These are phyloP conservation scores for Lactarius psammicola DNA, from an alignment of 768 basidiomycete genomes.

Conservation along the genomic window DNA sequence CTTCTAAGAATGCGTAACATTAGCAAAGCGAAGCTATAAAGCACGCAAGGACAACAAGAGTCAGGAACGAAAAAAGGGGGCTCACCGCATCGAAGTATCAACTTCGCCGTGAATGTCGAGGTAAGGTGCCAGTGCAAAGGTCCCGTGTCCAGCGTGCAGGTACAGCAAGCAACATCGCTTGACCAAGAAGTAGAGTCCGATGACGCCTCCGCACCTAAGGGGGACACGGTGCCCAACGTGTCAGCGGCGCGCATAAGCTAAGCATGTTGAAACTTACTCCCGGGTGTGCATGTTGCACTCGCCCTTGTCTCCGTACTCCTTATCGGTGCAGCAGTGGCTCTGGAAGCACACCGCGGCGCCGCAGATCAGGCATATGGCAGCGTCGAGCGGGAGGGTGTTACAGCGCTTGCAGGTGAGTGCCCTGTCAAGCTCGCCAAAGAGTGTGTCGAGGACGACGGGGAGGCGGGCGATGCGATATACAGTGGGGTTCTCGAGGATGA, in stretches of 20 bases:
- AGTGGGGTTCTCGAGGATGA: slow-evolving; percentile 77
- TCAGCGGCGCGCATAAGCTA: slow-evolving; percentile 1
- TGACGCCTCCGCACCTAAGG: slow-evolving; percentile 80
- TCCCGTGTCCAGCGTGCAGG: slow-evolving; percentile 85
- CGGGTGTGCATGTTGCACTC: slow-evolving; percentile 96
- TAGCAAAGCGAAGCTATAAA: neutral
- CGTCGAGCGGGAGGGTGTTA: slow-evolving; percentile 73
- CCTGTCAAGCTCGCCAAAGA: slow-evolving; percentile 75
- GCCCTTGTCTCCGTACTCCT: slow-evolving; percentile 62
- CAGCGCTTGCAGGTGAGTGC: slow-evolving; percentile 75
- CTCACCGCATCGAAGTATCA: slow-evolving; percentile 87
- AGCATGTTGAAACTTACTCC: slow-evolving; percentile 46
- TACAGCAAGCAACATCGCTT: slow-evolving; percentile 90
- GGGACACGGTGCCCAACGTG: neutral
- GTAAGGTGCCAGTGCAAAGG: slow-evolving; percentile 86
- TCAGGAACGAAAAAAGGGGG: slow-evolving; percentile 12
- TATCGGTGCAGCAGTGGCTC: slow-evolving; percentile 87
- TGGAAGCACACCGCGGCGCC: slow-evolving; percentile 86
- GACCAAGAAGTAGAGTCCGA: slow-evolving; percentile 88
- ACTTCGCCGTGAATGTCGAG: slow-evolving; percentile 93
- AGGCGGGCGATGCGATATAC: slow-evolving; percentile 81
- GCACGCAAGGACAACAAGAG: neutral
- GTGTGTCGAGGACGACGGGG: slow-evolving; percentile 76
- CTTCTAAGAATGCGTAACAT: slow-evolving; percentile 49
- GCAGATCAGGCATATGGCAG: slow-evolving; percentile 90